Evolutionary conservation across 2,329 filamentous ascomycete species (phyloP), one percentile per base, ranked within the genome.

Genomic region (Piedraia hortae): DNA sequence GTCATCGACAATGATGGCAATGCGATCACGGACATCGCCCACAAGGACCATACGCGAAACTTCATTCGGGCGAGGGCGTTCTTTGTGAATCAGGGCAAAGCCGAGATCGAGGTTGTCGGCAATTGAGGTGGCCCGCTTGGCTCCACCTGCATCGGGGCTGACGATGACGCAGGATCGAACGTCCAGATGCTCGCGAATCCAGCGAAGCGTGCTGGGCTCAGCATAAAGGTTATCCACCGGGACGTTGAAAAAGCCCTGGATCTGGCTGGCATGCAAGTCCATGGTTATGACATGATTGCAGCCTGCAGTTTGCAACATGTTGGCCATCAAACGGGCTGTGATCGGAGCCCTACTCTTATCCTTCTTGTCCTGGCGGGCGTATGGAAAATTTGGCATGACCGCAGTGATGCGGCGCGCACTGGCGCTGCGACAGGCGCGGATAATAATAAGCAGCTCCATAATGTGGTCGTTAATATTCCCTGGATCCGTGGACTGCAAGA

Each of bases 361-460:
- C 51, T 93, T 93, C 57, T 93, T 93, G 48, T 93, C 85, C 50
- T 93, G 82, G 21, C 82, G 67, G 8, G 82, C 80, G 42, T 93
- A 93, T 13, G 80, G 80, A 50, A 90, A 93, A 50, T 89, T 91
- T 34, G 82, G 82, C 22, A 91, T 73, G 31, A 91, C 75, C 31
- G 78, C 82, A 11, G 82, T 91, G 50, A 93, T 90, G 32, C 82
- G 73, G 32, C 80, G 67, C 7, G 82, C 82, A 16, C 67, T 73
- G 18, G 70, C 70, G 12, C 68, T 74, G 45, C 74, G 70, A 57
- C 82, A 91, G 31, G 82, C 82, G 43, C 89, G 88, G 48, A 91
- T 88, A 68, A 91, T 90, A 50, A 93, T 91, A 34, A 93, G 62
- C 16, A 93, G 62, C 50, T 97, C 82, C 82, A 97, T 93, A 28